phyloP scores from a whole-genome alignment of 176 grass and related monocot genomes.

The bread wheat (Triticum aestivum) region DNA sequence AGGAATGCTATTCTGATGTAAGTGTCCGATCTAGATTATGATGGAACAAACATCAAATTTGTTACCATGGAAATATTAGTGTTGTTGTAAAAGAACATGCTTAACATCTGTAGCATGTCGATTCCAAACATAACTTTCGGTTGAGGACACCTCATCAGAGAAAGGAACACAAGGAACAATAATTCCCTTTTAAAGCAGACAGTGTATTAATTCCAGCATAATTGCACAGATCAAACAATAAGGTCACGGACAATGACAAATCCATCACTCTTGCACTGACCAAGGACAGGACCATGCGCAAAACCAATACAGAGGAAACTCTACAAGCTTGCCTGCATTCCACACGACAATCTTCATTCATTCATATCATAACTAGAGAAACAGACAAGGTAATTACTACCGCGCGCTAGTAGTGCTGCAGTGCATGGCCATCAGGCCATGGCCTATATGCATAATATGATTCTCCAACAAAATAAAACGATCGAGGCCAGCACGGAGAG shows the following conservation, averaged over 20 bases:
- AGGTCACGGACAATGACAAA: background rate
- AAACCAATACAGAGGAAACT: background rate
- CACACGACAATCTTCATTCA: background rate
- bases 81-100: background rate
- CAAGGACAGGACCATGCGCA: background rate
- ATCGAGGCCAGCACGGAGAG: background rate
- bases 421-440: too few species aligned
- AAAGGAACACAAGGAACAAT: background rate
- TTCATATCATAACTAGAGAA: background rate
- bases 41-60: background rate
- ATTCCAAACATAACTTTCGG: background rate
- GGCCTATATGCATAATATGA: too few species aligned
- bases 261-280: background rate
- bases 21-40: background rate
- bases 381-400: background rate
- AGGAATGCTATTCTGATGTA: background rate
- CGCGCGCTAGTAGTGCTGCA: too few species aligned
- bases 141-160: background rate
- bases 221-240: background rate
- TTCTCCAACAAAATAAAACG: background rate
- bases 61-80: background rate
- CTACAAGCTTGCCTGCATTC: background rate
- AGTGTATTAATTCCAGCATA: background rate
- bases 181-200: background rate
- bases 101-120: background rate